phyloP scores from a whole-genome alignment of 2,329 filamentous ascomycete species.

The Sodiomyces alkalinus region DNA sequence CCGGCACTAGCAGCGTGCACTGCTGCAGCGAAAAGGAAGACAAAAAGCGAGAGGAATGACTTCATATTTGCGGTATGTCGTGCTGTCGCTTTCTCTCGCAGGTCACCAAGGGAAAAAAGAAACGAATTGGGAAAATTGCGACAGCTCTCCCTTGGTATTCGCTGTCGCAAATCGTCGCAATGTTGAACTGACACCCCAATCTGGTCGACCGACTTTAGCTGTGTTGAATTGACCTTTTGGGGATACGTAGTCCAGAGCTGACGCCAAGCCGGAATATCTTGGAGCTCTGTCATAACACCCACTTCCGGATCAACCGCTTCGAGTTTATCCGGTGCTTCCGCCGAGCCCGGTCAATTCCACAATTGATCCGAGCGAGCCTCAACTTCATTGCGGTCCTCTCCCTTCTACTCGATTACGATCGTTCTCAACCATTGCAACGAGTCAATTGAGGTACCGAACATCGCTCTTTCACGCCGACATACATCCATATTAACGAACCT shows the following conservation, averaged over 20 bases:
- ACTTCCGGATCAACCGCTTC: conserved; percentile 1
- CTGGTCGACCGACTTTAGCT: too few relatives aligned
- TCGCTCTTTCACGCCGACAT: neutral
- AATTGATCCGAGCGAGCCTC: too few relatives aligned
- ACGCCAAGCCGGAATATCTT: conserved; percentile 4
- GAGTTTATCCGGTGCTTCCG: too few relatives aligned
- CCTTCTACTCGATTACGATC: too few relatives aligned
- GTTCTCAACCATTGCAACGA: too few relatives aligned
- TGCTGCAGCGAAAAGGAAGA: conserved; percentile 49
- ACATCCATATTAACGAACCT: too few relatives aligned
- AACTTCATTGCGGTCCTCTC: too few relatives aligned
- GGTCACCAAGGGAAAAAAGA: conserved; percentile 6
- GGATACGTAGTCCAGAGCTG: conserved; percentile 12
- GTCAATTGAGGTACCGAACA: conserved; percentile 1
- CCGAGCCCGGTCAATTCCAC: too few relatives aligned
- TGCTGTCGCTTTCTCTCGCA: conserved; percentile 4
- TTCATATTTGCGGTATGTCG: conserved; percentile 41
- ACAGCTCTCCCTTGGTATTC: conserved; percentile 6
- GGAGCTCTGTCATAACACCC: conserved; percentile 1
- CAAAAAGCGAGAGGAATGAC: conserved; percentile 50
- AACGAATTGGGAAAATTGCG: conserved; percentile 9
- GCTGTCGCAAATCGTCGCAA: conserved; percentile 2
- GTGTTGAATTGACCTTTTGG: conserved; percentile 11
- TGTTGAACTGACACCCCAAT: too few relatives aligned
- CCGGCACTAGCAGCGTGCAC: conserved; percentile 71